Evolutionary conservation across 208 protist genomes (phyloP).

Genomic region (Vickermania ingenoplastis): DNA sequence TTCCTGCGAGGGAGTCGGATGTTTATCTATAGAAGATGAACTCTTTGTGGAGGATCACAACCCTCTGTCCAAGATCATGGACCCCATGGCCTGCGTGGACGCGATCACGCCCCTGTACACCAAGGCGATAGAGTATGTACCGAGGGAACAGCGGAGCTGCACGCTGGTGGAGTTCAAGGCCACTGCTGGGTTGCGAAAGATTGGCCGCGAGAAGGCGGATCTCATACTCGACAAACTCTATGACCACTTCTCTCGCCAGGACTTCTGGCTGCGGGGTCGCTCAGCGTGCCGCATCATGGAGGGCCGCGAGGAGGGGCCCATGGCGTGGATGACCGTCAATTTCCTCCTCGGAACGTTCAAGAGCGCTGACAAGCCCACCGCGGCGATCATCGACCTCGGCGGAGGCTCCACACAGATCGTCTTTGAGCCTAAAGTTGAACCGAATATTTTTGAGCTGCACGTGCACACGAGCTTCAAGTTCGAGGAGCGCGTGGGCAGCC

Average conservation of each 20-base stretch:
- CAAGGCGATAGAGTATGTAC: slow-evolving; percentile 24
- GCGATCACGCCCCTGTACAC: slow-evolving; percentile 28
- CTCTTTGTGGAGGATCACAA: slow-evolving; percentile 41
- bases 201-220: slow-evolving; percentile 19
- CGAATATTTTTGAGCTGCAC: background rate
- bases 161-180: slow-evolving; percentile 59
- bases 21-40: slow-evolving; percentile 30
- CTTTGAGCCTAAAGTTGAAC: slow-evolving; percentile 25
- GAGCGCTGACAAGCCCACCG: slow-evolving; percentile 7
- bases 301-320: slow-evolving; percentile 65
- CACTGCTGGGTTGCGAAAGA: slow-evolving; percentile 55
- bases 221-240: slow-evolving; percentile 28
- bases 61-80: slow-evolving; percentile 21
- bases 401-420: slow-evolving; percentile 78
- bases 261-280: slow-evolving; percentile 39
- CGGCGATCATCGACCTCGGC: slow-evolving; percentile 69
- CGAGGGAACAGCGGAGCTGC: slow-evolving; percentile 25
- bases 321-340: slow-evolving; percentile 83
- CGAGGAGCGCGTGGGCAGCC: slow-evolving; percentile 12
- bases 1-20: slow-evolving; percentile 4
- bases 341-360: slow-evolving; percentile 41
- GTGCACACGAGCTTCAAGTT: slow-evolving; percentile 12
- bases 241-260: slow-evolving; percentile 5
- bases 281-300: slow-evolving; percentile 64
- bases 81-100: slow-evolving; percentile 16